Evolutionary conservation across 805 yeast genomes (phyloP).

Genomic region (Candida argentea): DNA sequence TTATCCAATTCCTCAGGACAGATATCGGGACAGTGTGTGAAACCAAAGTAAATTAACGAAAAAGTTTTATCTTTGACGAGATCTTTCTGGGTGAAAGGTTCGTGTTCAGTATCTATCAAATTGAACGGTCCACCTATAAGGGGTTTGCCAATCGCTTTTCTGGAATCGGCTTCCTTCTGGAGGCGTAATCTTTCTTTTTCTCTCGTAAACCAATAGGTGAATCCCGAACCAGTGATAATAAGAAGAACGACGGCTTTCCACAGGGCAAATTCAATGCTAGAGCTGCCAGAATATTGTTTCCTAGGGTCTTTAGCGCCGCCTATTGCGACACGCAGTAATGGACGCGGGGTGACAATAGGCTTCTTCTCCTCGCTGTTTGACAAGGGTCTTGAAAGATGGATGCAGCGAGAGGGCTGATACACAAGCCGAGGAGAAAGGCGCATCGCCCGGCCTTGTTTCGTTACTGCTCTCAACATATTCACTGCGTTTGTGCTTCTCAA

Average conservation of each 20-base stretch:
- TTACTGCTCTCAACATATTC: too few relatives aligned
- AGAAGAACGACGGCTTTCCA: slow-evolving; percentile 77
- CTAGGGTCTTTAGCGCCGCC: slow-evolving; percentile 40
- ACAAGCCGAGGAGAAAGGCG: too few relatives aligned
- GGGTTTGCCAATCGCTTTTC: slow-evolving; percentile 86
- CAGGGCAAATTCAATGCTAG: slow-evolving; percentile 60
- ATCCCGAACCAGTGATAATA: slow-evolving; percentile 57
- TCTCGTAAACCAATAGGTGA: slow-evolving; percentile 58
- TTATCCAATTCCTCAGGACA: slow-evolving; percentile 98
- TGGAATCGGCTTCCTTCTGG: slow-evolving; percentile 73
- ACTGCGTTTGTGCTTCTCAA: too few relatives aligned
- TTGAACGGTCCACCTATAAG: slow-evolving; percentile 85
- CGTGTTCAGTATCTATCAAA: slow-evolving; percentile 60
- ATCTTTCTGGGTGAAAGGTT: slow-evolving; percentile 67
- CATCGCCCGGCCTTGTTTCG: too few relatives aligned
- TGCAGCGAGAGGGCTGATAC: too few relatives aligned
- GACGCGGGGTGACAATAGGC: slow-evolving; percentile 27
- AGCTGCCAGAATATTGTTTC: slow-evolving; percentile 26
- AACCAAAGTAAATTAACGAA: slow-evolving; percentile 87
- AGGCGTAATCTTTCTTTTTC: slow-evolving; percentile 70
- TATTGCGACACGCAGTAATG: slow-evolving; percentile 71
- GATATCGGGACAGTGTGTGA: slow-evolving; percentile 96
- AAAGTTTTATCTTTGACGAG: slow-evolving; percentile 58
- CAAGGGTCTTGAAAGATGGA: too few relatives aligned
- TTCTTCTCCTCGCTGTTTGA: neutral